Evolutionary conservation across 2,329 filamentous ascomycete species (phyloP), one percentile per base, ranked within the genome.

Genomic region (Penicillium frequentans): DNA sequence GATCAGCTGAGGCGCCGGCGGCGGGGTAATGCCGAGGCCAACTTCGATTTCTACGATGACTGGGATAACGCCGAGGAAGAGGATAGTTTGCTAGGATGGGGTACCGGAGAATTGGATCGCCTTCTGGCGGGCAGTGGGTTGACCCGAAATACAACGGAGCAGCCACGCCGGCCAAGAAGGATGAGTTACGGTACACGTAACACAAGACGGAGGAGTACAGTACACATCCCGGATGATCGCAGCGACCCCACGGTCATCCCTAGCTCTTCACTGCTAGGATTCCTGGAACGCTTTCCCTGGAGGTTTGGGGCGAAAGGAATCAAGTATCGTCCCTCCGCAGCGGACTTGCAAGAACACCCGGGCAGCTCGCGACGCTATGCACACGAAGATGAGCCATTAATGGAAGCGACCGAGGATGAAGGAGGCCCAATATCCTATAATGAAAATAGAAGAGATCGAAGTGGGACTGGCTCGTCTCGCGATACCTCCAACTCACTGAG

Each of bases 1-100:
- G 90, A 93, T 70, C 86, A 90, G 57, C 79, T 86, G 49, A 86
- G 90, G 29, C 86, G 90, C 55, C 81, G 88, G 59, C 86, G 91
- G 67, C 84, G 89, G 35, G 76, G 75, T 19, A 76, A 81, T 51
- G 90, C 92, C 27, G 93, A 97, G 75, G 85, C 90, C 67, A 93
- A 86, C 68, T 98, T 98, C 72, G 93, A 97, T 74, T 98, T 98
- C 73, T 98, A 98, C 78, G 93, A 97, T 75, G 93, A 97, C 75
- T 98, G 93, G 93, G 91, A 96, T 59, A 81, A 84, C 46, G 82
- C 86, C 54, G 83, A 86, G 55, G 68, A 65, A 29, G 82, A 84
- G 50, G 80, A 79, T 33, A 83, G 86, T 39, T 73, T 93, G 48
- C 77, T 93, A 52, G 88, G 86, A 46, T 96, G 91, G 90, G 87